phyloP scores from a whole-genome alignment of 2,329 filamentous ascomycete species.

The Ramularia endophylla region DNA sequence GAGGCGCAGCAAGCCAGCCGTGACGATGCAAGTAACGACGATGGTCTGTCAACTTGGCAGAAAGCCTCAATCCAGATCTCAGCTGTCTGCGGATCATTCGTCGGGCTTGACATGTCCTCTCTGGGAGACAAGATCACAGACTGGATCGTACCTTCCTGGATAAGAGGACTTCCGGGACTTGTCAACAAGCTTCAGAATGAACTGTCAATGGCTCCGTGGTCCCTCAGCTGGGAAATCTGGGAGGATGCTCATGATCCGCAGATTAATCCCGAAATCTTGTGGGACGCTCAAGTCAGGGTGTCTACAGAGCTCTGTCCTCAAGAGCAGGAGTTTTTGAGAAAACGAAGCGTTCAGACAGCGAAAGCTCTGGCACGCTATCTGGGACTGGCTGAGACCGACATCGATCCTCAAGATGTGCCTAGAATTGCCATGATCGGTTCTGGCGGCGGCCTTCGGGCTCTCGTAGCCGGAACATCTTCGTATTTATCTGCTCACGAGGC shows the following conservation, averaged over 20 bases:
- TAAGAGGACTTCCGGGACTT: slow-evolving; percentile 66
- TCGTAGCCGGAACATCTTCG: slow-evolving; percentile 86
- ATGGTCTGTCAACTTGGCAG: slow-evolving; percentile 23
- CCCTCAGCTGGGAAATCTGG: slow-evolving; percentile 91
- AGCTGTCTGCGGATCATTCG: slow-evolving; percentile 23
- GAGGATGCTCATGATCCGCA: slow-evolving; percentile 77
- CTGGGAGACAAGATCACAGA: slow-evolving; percentile 26
- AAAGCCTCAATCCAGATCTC: slow-evolving; percentile 22
- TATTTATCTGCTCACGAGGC: slow-evolving; percentile 77
- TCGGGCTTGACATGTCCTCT: slow-evolving; percentile 22
- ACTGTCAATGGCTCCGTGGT: slow-evolving; percentile 79
- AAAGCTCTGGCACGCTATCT: slow-evolving; percentile 78
- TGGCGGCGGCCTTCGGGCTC: slow-evolving; percentile 80
- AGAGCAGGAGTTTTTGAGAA: slow-evolving; percentile 67
- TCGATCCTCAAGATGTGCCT: slow-evolving; percentile 91
- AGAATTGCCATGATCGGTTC: slow-evolving; percentile 92
- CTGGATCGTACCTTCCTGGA: slow-evolving; percentile 73
- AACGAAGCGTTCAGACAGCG: slow-evolving; percentile 62
- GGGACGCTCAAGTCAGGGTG: slow-evolving; percentile 74
- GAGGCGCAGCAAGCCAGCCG: background rate
- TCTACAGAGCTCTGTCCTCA: slow-evolving; percentile 76
- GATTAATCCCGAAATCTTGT: slow-evolving; percentile 80
- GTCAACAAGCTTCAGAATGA: slow-evolving; percentile 80
- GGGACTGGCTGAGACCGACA: slow-evolving; percentile 65
- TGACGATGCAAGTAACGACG: slow-evolving; percentile 4